Evolutionary conservation across 805 yeast genomes (phyloP), one percentile per base, ranked within the genome.

Genomic region (Sugiyamaella qingdaonensis): DNA sequence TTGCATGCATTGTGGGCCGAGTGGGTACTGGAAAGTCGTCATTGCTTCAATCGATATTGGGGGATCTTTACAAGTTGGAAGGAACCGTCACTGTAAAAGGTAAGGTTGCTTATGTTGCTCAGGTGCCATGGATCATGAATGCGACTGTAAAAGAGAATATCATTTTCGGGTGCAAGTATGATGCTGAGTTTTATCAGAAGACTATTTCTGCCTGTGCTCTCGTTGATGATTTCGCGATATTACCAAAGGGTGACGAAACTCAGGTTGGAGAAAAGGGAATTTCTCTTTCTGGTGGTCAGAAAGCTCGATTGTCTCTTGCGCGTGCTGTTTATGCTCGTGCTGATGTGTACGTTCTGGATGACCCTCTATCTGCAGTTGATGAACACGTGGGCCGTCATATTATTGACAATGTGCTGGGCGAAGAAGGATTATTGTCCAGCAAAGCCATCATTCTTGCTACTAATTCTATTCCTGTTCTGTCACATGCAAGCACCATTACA

Each of bases 61-160:
- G 97, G 57, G 95, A 90, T 62, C 74, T 91, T 58, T 81, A 85
- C 68, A 85, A 86, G 68, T 76, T 82, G 16, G 78, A 80, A 49
- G 98, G 98, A 42, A 71, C 78, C 18, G 91, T 87, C 4, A 73
- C 74, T 14, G 79, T 85, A 10, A 84, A 79, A 64, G 98, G 97
- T 41, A 76, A 79, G 46, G 75, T 88, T 34, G 97, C 97, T 0
- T 92, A 91, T 68, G 96, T 86, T 41, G 84, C 96, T 52, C 90
- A 89, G 18, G 83, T 86, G 37, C 95, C 99, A 1, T 94, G 99
- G 99, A 90, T 94, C 58, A 86, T 90, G 86, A 94, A 94, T 66
- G 98, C 96, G 34, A 77, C 95, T 2, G 92, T 94, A 4, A 78
- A 79, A 62, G 89, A 85, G 14, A 88, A 88, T 63, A 86, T 88